Percentiles rank a stretch among this genome's conserved stretches.
These are phyloP conservation scores for Sporothrix pallida DNA, from an alignment of 2,329 filamentous ascomycete genomes.

Conservation along the genomic window DNA sequence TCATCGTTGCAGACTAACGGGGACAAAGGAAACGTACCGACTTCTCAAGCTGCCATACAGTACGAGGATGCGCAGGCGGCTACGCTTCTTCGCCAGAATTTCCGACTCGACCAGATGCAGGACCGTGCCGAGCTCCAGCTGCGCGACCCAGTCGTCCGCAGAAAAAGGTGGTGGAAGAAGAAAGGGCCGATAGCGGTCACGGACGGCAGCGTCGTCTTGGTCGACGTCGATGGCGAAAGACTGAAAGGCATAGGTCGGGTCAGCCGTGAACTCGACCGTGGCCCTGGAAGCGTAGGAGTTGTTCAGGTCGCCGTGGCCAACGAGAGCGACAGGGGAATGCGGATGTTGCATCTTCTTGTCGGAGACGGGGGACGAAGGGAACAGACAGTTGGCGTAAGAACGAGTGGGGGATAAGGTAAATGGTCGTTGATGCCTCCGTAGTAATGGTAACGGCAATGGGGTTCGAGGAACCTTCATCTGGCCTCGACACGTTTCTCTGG, in stretches of 20 bases:
- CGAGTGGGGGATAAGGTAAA: background rate
- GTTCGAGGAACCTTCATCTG: constrained; percentile 1
- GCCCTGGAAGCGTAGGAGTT: background rate
- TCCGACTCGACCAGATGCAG: background rate
- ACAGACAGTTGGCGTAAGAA: background rate
- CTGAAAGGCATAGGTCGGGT: background rate
- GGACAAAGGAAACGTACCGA: background rate
- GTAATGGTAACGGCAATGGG: background rate
- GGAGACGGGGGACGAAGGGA: background rate
- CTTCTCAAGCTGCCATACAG: constrained; percentile 3
- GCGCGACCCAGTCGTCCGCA: constrained; percentile 1
- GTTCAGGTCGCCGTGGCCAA: background rate
- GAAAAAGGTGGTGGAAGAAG: background rate
- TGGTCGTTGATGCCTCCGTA: background rate
- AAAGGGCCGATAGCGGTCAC: background rate
- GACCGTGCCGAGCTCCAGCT: constrained; percentile 1
- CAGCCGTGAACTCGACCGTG: background rate
- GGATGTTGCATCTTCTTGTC: background rate
- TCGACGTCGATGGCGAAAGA: background rate
- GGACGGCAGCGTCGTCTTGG: background rate
- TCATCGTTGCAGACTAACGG: background rate
- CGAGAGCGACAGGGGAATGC: background rate
- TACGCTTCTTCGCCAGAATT: background rate
- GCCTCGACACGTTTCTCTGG: background rate
- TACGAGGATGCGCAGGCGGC: constrained; percentile 1